These are phyloP conservation scores for Vitis cinerea DNA, from an alignment of 164 flowering plant species.

Conservation along the genomic window DNA sequence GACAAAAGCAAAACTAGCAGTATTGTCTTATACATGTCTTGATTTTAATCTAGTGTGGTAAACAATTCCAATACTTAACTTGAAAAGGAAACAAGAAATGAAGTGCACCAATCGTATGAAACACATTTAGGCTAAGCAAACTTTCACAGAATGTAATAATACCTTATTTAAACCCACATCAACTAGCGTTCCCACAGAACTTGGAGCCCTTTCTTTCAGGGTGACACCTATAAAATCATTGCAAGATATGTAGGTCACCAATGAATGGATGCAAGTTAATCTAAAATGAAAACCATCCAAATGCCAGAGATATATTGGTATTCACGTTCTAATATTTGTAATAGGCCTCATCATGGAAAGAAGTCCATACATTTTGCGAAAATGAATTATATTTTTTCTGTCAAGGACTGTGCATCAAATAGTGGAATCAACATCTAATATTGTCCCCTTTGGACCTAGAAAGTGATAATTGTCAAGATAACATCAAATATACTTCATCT, in stretches of 20 bases:
- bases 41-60: not conserved
- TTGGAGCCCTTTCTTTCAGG: constrained; percentile 49
- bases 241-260: not conserved
- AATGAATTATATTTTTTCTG: not conserved
- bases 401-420: not conserved
- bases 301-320: not conserved
- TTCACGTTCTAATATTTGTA: too few relatives aligned
- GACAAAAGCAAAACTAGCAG: not conserved
- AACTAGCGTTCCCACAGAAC: constrained; percentile 62
- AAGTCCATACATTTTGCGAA: not conserved
- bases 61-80: not conserved
- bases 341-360: too few relatives aligned
- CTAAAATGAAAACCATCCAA: not conserved
- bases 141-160: constrained; percentile 6
- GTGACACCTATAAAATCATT: constrained; percentile 59
- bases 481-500: too few relatives aligned
- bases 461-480: too few relatives aligned
- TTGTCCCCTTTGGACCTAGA: too few relatives aligned
- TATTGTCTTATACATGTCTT: not conserved
- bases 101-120: not conserved
- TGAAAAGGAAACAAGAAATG: not conserved
- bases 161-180: constrained; percentile 96
- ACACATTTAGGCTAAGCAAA: constrained; percentile 1
- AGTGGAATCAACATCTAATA: not conserved
- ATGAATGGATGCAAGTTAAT: not conserved